phyloP scores from a whole-genome alignment of 257 asterid genomes.

The Leptodermis oblonga region DNA sequence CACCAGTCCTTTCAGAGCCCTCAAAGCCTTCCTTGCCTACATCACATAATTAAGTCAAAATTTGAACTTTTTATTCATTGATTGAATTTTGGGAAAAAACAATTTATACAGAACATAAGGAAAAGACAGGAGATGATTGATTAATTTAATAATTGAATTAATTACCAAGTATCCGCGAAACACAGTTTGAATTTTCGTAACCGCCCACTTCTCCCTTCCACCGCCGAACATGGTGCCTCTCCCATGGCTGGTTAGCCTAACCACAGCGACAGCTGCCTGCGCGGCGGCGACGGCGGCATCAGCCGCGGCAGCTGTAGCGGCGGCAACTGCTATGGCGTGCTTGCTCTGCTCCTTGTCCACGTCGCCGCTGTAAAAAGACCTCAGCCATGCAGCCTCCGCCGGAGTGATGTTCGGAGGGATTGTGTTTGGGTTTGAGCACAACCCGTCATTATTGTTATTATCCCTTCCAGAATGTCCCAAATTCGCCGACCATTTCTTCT shows the following conservation, averaged over 20 bases:
- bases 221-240: conserved; percentile 34
- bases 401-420: conserved; percentile 74
- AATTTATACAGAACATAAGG: background rate
- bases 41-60: background rate
- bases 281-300: conserved; percentile 86
- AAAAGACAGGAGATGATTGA: background rate
- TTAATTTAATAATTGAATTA: background rate
- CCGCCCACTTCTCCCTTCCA: conserved; percentile 51
- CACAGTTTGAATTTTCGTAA: conserved; percentile 53
- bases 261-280: conserved; percentile 73
- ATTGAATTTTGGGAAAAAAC: background rate
- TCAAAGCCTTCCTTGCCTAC: conserved; percentile 81
- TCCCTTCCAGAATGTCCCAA: conserved; percentile 28
- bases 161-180: conserved; percentile 76
- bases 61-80: background rate
- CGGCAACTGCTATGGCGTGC: conserved; percentile 91
- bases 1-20: conserved; percentile 80
- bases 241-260: conserved; percentile 66
- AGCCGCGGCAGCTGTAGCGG: conserved; percentile 86
- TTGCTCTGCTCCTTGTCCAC: conserved; percentile 60
- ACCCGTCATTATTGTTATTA: conserved; percentile 1
- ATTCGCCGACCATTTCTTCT: conserved; percentile 7
- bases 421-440: conserved; percentile 49
- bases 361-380: conserved; percentile 40
- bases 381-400: conserved; percentile 76